Base-by-base conservation (phyloP, 2,329 filamentous ascomycete species). In the Exophiala dermatitidis region DNA sequence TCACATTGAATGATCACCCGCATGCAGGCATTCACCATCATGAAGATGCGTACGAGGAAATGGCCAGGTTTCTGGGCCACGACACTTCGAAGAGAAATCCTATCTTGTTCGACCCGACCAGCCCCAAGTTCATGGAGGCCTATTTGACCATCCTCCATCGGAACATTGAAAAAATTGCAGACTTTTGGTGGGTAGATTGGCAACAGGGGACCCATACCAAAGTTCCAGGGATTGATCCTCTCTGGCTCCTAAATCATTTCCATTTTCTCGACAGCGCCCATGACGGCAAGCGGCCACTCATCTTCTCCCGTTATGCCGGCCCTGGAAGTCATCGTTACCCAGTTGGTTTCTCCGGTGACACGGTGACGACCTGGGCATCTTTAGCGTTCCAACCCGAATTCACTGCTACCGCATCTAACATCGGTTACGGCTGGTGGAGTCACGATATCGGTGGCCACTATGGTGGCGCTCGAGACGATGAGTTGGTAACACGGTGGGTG, bases 151-250 rank as follows among this genome's bases (percentile, higher is more conserved):
- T 82, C 1, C 70, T 84, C 3, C 78, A 83, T 53, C 71, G 75
- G 8, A 68, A 72, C 9, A 69, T 83, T 30, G 81, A 84, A 56
- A 69, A 75, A 1, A 69, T 78, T 5, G 81, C 78, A 26, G 81
- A 84, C 61, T 83, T 85, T 52, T 83, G 80, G 79, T 85, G 82
- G 82, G 73, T 84, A 30, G 82, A 85, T 63, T 85, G 81, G 81
- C 82, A 85, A 64, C 82, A 84, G 64, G 82, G 82, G 1, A 67
- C 71, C 2, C 69, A 73, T 52, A 80, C 79, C 1, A 72, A 73
- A 33, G 72, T 83, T 4, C 75, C 74, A 0, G 80, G 80, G 1
- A 69, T 84, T 2, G 82, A 84, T 63, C 82, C 82, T 0, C 68
- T 85, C 0, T 84, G 82, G 81, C 67, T 83, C 28, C 71, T 84